Conservation (phyloP, 23 red algal species). For the Gracilaria gracilis region DNA sequence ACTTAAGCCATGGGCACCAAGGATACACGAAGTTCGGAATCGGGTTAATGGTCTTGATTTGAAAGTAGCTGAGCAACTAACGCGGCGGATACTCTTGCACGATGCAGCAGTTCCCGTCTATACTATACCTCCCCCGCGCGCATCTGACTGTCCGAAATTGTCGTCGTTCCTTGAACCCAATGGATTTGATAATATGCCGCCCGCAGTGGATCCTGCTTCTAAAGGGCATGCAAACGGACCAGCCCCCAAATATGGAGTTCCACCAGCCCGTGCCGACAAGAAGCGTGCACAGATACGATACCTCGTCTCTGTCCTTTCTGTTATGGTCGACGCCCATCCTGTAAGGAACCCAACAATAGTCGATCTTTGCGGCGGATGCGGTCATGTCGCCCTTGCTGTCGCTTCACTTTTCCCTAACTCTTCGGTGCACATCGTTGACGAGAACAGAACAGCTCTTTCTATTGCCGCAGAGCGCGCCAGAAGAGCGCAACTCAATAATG, state of each 20-base stretch:
- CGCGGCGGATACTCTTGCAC: slow-evolving; percentile 33
- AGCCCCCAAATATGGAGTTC: slow-evolving; percentile 29
- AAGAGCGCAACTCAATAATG: slow-evolving; percentile 43
- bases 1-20: not conserved
- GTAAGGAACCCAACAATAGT: slow-evolving; percentile 25
- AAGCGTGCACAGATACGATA: slow-evolving; percentile 51
- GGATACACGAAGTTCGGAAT: not conserved
- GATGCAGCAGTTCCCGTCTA: slow-evolving; percentile 28
- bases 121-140: not conserved
- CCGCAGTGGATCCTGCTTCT: slow-evolving; percentile 59
- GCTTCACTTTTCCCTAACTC: slow-evolving; percentile 59
- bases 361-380: slow-evolving; percentile 80
- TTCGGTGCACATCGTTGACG: slow-evolving; percentile 52
- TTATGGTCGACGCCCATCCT: slow-evolving; percentile 2
- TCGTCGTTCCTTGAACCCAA: not conserved
- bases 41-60: slow-evolving; percentile 57
- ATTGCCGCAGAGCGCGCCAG: slow-evolving; percentile 51
- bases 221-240: not conserved
- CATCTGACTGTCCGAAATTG: not conserved
- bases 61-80: slow-evolving; percentile 42
- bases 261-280: slow-evolving; percentile 31
- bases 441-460: slow-evolving; percentile 30
- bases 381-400: slow-evolving; percentile 62
- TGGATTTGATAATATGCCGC: slow-evolving; percentile 10
- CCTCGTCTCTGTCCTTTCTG: slow-evolving; percentile 35